Conservation (phyloP, 805 yeast genomes). For the Candida krabiensis region DNA sequence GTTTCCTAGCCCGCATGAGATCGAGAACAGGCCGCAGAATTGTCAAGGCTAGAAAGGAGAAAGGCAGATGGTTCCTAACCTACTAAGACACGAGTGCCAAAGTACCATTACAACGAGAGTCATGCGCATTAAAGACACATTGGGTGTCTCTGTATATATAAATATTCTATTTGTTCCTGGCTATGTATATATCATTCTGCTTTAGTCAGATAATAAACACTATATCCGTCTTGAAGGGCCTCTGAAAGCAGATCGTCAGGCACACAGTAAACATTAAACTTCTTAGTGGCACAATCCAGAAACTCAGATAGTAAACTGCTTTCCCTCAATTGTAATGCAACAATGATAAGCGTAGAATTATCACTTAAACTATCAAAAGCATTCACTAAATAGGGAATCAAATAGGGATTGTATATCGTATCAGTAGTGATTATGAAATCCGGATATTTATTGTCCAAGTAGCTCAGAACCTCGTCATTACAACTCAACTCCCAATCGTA, state of each 20-base stretch:
- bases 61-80: slow-evolving; percentile 92
- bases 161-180: neutral
- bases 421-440: slow-evolving; percentile 62
- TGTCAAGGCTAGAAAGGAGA: slow-evolving; percentile 71
- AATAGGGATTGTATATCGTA: slow-evolving; percentile 62
- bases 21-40: slow-evolving; percentile 75
- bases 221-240: slow-evolving; percentile 43
- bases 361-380: slow-evolving; percentile 41
- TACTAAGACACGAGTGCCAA: slow-evolving; percentile 50
- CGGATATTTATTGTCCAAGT: slow-evolving; percentile 24
- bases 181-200: neutral
- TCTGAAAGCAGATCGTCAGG: slow-evolving; percentile 32
- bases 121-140: too few species aligned
- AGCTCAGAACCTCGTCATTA: slow-evolving; percentile 6
- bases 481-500: slow-evolving; percentile 60
- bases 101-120: too few species aligned
- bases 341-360: slow-evolving; percentile 33
- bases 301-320: slow-evolving; percentile 49
- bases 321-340: slow-evolving; percentile 58
- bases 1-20: slow-evolving; percentile 83
- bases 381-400: slow-evolving; percentile 49
- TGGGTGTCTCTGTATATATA: slow-evolving; percentile 12
- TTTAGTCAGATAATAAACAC: slow-evolving; percentile 38
- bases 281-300: slow-evolving; percentile 32
- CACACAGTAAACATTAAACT: slow-evolving; percentile 38